Conservation (phyloP, 2,329 filamentous ascomycete genomes). For the Neopestalotiopsis sp. region DNA sequence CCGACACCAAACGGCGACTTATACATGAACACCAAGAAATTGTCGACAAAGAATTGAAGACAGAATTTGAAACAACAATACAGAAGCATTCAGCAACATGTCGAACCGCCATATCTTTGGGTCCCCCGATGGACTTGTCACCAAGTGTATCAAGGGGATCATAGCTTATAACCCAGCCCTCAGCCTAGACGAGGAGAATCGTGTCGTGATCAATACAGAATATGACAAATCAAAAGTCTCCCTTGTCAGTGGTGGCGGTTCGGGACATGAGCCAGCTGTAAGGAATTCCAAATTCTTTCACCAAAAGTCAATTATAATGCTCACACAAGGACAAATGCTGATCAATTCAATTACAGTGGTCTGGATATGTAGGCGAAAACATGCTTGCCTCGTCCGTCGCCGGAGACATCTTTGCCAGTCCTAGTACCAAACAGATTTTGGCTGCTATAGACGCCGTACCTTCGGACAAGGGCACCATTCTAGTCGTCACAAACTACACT, state of each 20-base stretch:
- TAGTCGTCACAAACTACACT: conserved; percentile 70
- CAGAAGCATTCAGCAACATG: conserved; percentile 41
- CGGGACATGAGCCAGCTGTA: conserved; percentile 62
- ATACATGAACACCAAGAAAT: neutral
- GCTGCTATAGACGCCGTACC: conserved; percentile 61
- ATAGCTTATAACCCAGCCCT: conserved; percentile 60
- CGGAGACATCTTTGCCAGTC: conserved; percentile 69
- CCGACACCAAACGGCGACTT: neutral
- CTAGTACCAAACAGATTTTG: conserved; percentile 67
- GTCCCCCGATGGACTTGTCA: conserved; percentile 58
- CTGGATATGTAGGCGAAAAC: conserved; percentile 67
- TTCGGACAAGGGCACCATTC: conserved; percentile 60
- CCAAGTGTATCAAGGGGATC: conserved; percentile 56
- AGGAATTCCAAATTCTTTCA: no score
- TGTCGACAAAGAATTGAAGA: neutral
- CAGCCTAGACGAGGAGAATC: conserved; percentile 54
- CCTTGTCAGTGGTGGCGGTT: conserved; percentile 61
- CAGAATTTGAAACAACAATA: neutral
- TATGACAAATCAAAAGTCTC: conserved; percentile 51
- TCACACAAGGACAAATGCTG: no score
- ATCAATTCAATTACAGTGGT: conserved; percentile 43
- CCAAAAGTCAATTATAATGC: no score
- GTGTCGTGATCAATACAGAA: conserved; percentile 55
- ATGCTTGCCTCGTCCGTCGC: conserved; percentile 66
- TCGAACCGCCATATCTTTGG: conserved; percentile 59